Percentiles rank a stretch among this genome's conserved stretches.
Conservation (phyloP, 2,329 filamentous ascomycete species). For the Emmonsiellopsis sp. region DNA sequence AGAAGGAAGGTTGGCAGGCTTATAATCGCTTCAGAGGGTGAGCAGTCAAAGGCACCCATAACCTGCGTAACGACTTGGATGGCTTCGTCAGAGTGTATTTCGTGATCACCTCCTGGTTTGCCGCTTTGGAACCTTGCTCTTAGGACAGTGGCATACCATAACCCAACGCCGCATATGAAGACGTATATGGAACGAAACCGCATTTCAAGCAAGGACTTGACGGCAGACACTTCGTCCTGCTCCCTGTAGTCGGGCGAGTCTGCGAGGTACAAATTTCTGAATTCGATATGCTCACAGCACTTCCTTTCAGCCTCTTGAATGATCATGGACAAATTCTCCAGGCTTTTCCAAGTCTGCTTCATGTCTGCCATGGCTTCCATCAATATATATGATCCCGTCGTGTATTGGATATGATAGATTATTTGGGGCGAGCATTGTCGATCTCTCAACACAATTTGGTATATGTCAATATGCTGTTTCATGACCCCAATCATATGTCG, state of each 20-base stretch:
- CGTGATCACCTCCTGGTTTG: not conserved
- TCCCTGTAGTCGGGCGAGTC: not conserved
- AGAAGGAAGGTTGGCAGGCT: not conserved
- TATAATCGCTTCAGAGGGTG: not conserved
- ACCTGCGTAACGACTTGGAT: constrained; percentile 1
- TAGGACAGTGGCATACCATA: constrained; percentile 8
- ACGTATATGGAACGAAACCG: constrained; percentile 7
- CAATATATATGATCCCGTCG: constrained; percentile 6
- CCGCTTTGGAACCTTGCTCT: constrained; percentile 1
- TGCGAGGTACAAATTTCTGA: constrained; percentile 2
- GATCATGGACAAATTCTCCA: constrained; percentile 3
- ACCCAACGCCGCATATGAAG: constrained; percentile 5
- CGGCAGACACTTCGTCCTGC: constrained; percentile 3
- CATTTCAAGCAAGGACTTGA: constrained; percentile 7
- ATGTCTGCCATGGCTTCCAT: constrained; percentile 8
- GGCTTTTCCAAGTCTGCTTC: constrained; percentile 8
- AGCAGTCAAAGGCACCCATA: not conserved
- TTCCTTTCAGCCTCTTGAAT: constrained; percentile 9
- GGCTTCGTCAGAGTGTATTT: not conserved
- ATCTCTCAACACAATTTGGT: constrained; percentile 7
- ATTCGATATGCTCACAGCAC: constrained; percentile 7
- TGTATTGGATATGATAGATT: constrained; percentile 12
- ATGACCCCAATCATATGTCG: constrained; percentile 3
- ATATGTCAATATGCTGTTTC: constrained; percentile 8
- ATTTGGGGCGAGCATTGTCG: constrained; percentile 6